Evolutionary conservation across 306 rosid genomes (phyloP).

Genomic region (Vigna angularis): DNA sequence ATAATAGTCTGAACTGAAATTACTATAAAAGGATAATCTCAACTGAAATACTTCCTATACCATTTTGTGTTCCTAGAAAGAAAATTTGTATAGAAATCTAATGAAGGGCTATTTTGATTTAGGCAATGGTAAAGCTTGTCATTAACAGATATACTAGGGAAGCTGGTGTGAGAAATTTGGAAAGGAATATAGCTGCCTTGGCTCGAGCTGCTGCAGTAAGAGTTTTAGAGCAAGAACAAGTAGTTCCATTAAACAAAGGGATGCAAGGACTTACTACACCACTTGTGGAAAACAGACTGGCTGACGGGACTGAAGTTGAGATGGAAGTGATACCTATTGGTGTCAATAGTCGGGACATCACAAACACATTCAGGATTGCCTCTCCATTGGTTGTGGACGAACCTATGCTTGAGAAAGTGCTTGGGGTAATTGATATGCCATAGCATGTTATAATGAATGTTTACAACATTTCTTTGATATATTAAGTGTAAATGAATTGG

Average conservation of each 20-base stretch:
- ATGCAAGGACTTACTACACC: conserved; percentile 83
- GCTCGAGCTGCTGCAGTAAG: conserved; percentile 99
- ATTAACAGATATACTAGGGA: conserved; percentile 96
- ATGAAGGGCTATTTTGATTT: conserved; percentile 42
- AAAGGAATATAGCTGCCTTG: conserved; percentile 89
- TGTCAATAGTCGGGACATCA: conserved; percentile 76
- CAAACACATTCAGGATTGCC: conserved; percentile 71
- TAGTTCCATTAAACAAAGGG: conserved; percentile 76
- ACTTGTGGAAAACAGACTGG: conserved; percentile 87
- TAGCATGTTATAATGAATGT: background rate
- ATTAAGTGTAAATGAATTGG: conserved; percentile 27
- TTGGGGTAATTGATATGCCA: conserved; percentile 80
- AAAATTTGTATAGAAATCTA: conserved; percentile 19
- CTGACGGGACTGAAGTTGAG: conserved; percentile 92
- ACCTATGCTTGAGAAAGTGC: conserved; percentile 94
- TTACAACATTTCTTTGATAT: conserved; percentile 22
- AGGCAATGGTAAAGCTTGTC: conserved; percentile 84
- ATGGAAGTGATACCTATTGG: conserved; percentile 97
- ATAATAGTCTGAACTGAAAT: conserved; percentile 5
- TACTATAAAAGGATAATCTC: background rate
- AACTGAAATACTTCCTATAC: background rate
- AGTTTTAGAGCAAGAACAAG: conserved; percentile 91
- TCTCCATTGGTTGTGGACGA: conserved; percentile 85
- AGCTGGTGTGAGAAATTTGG: conserved; percentile 97
- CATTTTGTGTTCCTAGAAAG: conserved; percentile 11